These are phyloP conservation scores for Biscutella laevigata DNA, from an alignment of 441 rosid species.

Conservation along the genomic window DNA sequence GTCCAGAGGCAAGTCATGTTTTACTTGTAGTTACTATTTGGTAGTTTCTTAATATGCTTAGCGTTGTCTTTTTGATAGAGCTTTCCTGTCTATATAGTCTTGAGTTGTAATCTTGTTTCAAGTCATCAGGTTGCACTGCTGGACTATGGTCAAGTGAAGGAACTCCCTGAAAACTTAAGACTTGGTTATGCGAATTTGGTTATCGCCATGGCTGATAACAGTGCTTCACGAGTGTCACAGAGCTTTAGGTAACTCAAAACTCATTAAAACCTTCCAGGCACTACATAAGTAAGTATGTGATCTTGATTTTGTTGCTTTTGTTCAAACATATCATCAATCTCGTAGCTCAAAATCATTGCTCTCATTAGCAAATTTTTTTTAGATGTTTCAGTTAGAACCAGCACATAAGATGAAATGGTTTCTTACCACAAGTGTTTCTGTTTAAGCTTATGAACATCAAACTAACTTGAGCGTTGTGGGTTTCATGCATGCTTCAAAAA, in stretches of 20 bases:
- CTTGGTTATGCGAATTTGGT: conserved; percentile 82
- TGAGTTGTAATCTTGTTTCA: conserved; percentile 16
- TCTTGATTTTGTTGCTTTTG: neutral
- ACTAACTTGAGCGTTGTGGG: neutral
- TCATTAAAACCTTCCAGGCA: neutral
- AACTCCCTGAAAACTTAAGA: conserved; percentile 72
- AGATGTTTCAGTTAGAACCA: neutral
- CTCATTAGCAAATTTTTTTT: neutral
- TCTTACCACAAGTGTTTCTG: neutral
- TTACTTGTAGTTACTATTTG: neutral
- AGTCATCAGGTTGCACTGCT: conserved; percentile 72
- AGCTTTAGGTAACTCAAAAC: conserved; percentile 59
- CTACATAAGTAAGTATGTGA: neutral
- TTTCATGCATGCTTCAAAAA: neutral
- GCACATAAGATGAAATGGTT: neutral
- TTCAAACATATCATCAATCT: neutral
- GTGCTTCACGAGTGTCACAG: conserved; percentile 47
- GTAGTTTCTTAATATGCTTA: conserved; percentile 5
- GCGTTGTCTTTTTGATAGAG: conserved; percentile 6
- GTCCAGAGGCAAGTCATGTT: conserved; percentile 69
- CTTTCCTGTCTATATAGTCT: conserved; percentile 8
- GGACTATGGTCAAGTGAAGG: conserved; percentile 97
- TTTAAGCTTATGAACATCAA: neutral
- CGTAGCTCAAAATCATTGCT: neutral
- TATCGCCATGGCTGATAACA: conserved; percentile 76